phyloP scores from a whole-genome alignment of 108 stramenopile genomes.

The Pseudonitzschia delicatissima region DNA sequence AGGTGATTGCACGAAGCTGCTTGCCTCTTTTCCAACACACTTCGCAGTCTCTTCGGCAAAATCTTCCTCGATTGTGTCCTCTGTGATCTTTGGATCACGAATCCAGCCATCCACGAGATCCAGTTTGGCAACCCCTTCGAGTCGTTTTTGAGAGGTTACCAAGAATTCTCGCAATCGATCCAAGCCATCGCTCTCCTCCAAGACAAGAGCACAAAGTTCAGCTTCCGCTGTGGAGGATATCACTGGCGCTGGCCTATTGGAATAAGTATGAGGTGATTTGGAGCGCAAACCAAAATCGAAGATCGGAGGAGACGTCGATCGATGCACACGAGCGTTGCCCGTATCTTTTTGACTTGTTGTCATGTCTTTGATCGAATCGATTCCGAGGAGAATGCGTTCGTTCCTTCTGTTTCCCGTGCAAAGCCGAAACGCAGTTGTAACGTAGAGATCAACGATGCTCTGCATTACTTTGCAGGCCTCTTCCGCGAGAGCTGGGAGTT shows the following conservation, averaged over 20 bases:
- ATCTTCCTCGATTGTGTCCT: slow-evolving; percentile 11
- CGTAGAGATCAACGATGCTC: slow-evolving; percentile 70
- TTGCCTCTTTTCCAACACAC: slow-evolving; percentile 46
- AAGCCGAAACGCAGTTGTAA: slow-evolving; percentile 78
- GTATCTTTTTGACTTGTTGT: slow-evolving; percentile 2
- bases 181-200: slow-evolving; percentile 28
- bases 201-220: slow-evolving; percentile 65
- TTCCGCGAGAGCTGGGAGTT: slow-evolving; percentile 49
- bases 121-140: slow-evolving; percentile 65
- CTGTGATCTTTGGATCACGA: slow-evolving; percentile 15
- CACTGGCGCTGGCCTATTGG: not conserved
- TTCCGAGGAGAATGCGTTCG: slow-evolving; percentile 62
- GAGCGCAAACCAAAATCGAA: not conserved
- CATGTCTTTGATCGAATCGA: slow-evolving; percentile 2
- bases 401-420: slow-evolving; percentile 54
- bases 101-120: slow-evolving; percentile 62
- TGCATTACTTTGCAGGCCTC: slow-evolving; percentile 46
- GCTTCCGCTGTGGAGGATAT: slow-evolving; percentile 53
- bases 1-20: slow-evolving; percentile 59
- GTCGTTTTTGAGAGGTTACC: slow-evolving; percentile 41
- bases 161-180: slow-evolving; percentile 42
- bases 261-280: not conserved
- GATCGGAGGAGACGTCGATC: not conserved
- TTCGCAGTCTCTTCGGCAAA: slow-evolving; percentile 25
- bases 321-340: not conserved